These are phyloP conservation scores for Podaxis sp. DNA, from an alignment of 768 basidiomycete genomes.

Conservation along the genomic window DNA sequence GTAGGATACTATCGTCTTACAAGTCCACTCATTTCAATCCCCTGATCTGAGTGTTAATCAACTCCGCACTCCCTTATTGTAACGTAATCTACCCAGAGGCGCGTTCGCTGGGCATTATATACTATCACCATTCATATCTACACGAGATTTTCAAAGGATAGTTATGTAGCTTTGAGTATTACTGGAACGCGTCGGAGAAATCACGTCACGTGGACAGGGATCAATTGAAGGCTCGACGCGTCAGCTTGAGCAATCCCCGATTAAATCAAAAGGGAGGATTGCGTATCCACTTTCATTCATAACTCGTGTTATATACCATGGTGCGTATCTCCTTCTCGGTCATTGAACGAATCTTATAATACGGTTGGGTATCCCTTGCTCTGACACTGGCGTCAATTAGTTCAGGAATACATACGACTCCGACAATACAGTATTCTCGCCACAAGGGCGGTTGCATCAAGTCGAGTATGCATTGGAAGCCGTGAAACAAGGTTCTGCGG, in stretches of 20 bases:
- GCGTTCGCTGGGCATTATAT: too few relatives aligned
- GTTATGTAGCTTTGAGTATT: too few relatives aligned
- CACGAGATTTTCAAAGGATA: too few relatives aligned
- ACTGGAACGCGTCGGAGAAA: background rate
- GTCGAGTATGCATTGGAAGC: constrained; percentile 99
- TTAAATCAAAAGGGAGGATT: background rate
- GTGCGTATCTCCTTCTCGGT: background rate
- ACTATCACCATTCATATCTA: too few relatives aligned
- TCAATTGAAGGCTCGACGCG: constrained; percentile 1
- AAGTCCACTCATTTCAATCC: too few relatives aligned
- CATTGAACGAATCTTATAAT: constrained; percentile 4
- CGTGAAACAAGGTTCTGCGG: constrained; percentile 99
- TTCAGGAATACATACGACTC: constrained; percentile 98
- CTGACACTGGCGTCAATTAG: constrained; percentile 36
- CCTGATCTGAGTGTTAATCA: too few relatives aligned
- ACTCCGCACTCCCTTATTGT: too few relatives aligned
- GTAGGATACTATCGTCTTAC: too few relatives aligned
- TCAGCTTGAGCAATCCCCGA: background rate
- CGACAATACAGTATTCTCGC: constrained; percentile 96
- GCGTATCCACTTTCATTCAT: background rate
- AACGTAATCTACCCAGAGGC: too few relatives aligned
- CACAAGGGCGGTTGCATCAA: constrained; percentile 94
- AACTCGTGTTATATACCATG: constrained; percentile 1
- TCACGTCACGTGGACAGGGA: background rate
- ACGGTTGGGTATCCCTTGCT: background rate